Evolutionary conservation across 345 rosid species (phyloP).

Genomic region (Hibiscus mutabilis): DNA sequence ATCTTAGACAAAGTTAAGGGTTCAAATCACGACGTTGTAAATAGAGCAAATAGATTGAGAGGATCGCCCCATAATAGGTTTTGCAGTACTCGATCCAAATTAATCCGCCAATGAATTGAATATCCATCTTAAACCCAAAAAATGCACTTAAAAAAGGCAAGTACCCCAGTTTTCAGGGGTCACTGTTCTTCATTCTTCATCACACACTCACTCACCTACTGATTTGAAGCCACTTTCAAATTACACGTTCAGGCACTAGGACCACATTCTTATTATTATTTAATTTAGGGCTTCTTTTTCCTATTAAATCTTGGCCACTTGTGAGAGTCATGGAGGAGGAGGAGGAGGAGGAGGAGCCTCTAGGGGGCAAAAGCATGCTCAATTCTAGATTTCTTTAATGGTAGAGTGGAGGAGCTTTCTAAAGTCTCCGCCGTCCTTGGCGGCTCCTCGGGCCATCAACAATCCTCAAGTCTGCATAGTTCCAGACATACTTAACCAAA

Average conservation of each 20-base stretch:
- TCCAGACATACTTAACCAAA: background rate
- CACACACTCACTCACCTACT: background rate
- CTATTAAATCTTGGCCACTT: constrained; percentile 1
- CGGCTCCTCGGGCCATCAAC: constrained; percentile 1
- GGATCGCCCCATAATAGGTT: too few species aligned
- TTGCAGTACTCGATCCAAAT: too few species aligned
- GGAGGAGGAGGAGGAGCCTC: background rate
- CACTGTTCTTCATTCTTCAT: background rate
- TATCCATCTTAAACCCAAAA: too few species aligned
- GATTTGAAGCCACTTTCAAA: constrained; percentile 3
- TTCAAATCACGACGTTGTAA: too few species aligned
- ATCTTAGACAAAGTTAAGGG: too few species aligned
- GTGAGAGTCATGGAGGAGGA: background rate
- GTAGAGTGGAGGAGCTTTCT: background rate
- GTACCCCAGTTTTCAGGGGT: constrained; percentile 27
- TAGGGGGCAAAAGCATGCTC: background rate
- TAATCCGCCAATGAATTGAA: too few species aligned
- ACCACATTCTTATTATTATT: background rate
- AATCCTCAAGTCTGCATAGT: background rate
- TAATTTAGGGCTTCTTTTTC: background rate
- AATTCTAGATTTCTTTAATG: background rate
- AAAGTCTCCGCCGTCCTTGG: constrained; percentile 23
- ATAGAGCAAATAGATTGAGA: too few species aligned
- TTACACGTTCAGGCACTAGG: background rate
- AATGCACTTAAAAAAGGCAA: constrained; percentile 8